Percentiles rank a stretch among this genome's conserved stretches.
Conservation (phyloP, 2,329 filamentous ascomycete species). For the Paecilomyces niveus region DNA sequence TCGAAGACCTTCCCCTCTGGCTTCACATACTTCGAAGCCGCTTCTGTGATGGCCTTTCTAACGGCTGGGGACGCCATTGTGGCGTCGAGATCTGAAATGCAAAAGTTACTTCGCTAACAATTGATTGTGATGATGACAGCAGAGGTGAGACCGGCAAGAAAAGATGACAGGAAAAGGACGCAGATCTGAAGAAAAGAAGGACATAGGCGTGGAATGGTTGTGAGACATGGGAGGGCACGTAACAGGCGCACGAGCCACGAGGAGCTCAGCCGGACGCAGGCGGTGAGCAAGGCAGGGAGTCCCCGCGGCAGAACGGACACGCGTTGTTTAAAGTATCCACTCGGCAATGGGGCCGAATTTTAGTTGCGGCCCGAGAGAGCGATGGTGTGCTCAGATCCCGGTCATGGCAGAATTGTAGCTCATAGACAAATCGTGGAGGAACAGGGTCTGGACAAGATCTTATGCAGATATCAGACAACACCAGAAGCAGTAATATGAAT, state of each 20-base stretch:
- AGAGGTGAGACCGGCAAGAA: slow-evolving; percentile 3
- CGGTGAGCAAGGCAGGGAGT: background rate
- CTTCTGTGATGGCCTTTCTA: slow-evolving; percentile 40
- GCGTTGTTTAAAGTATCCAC: background rate
- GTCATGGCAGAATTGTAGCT: background rate
- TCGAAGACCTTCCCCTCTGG: slow-evolving; percentile 46
- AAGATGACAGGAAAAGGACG: background rate
- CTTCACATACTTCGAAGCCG: slow-evolving; percentile 43
- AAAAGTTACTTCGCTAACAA: background rate
- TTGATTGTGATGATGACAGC: slow-evolving; percentile 2
- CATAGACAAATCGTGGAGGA: no score
- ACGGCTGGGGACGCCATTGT: slow-evolving; percentile 36
- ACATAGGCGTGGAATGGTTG: background rate
- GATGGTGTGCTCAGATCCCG: background rate
- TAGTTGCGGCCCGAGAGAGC: background rate
- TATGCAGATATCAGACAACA: background rate
- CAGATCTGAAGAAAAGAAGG: background rate
- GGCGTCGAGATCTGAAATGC: slow-evolving; percentile 15
- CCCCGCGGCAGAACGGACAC: background rate
- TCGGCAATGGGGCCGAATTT: background rate
- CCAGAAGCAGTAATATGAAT: background rate
- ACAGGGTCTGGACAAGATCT: background rate
- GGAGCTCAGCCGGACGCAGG: background rate
- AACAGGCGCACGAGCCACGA: background rate
- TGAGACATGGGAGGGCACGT: background rate